These are phyloP conservation scores for Dipodascus geniculatus DNA, from an alignment of 805 yeast species.

Conservation along the genomic window DNA sequence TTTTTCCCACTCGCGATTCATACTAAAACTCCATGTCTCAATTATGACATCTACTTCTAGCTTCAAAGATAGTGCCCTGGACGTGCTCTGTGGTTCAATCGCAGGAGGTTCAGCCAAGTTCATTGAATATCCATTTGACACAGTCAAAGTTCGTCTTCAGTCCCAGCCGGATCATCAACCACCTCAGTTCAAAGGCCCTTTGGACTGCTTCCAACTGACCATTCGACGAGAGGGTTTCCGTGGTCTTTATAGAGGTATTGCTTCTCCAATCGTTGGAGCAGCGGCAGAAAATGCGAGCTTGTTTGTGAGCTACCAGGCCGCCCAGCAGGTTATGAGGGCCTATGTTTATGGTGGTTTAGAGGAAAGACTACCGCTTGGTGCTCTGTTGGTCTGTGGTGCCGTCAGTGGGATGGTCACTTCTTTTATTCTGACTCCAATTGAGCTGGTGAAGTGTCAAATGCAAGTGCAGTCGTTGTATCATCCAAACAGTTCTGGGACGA, in stretches of 20 bases:
- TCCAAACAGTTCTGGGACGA: conserved; percentile 7
- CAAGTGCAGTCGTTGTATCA: conserved; percentile 46
- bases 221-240: conserved; percentile 54
- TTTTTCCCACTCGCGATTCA: no score
- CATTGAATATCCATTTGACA: conserved; percentile 87
- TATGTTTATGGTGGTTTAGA: conserved; percentile 10
- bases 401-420: conserved; percentile 75
- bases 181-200: conserved; percentile 42
- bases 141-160: conserved; percentile 78
- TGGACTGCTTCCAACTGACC: conserved; percentile 54
- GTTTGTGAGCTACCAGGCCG: conserved; percentile 34
- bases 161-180: conserved; percentile 50
- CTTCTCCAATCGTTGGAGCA: conserved; percentile 81
- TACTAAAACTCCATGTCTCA: conserved; percentile 2
- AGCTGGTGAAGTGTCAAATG: conserved; percentile 73
- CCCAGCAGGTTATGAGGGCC: conserved; percentile 3
- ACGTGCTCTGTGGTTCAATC: conserved; percentile 26
- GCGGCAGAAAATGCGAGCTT: conserved; percentile 79
- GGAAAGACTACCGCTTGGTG: conserved; percentile 27
- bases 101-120: conserved; percentile 79
- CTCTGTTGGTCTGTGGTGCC: conserved; percentile 60
- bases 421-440: conserved; percentile 82
- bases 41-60: conserved; percentile 2
- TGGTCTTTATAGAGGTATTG: conserved; percentile 71
- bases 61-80: conserved; percentile 11